A percentile compares a stretch with the other conserved stretches of the same genome.
Conservation (phyloP, 2,329 filamentous ascomycete species). For the Rhexocercosporidium sp. region DNA sequence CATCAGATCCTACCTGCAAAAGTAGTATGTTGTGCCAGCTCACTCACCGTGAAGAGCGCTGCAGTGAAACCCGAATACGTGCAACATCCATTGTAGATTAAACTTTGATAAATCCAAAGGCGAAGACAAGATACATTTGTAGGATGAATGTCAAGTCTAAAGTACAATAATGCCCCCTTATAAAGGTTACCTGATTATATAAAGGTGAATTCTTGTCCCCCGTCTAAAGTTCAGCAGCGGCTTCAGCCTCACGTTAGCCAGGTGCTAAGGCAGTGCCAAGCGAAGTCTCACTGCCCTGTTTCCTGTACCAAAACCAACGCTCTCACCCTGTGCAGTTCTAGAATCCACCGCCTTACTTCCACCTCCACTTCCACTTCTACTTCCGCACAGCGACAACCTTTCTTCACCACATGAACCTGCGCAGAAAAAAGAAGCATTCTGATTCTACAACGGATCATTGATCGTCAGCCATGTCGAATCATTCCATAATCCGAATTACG, state of each 20-base stretch:
- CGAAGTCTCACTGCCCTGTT: background rate
- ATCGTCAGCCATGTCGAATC: constrained; percentile 69
- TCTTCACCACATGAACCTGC: constrained; percentile 21
- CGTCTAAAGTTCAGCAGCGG: background rate
- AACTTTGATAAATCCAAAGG: no score
- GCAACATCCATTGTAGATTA: no score
- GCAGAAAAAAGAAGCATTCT: constrained; percentile 15
- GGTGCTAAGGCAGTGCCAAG: background rate
- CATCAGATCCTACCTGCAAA: no score
- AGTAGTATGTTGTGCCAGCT: background rate
- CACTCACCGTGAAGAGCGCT: background rate
- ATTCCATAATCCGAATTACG: constrained; percentile 86
- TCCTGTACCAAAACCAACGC: background rate
- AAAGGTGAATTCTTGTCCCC: background rate
- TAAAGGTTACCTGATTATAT: background rate
- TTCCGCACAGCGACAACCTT: background rate
- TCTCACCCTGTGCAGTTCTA: background rate
- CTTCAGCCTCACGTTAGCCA: constrained; percentile 1
- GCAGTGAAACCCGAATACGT: background rate
- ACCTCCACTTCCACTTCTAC: constrained; percentile 3
- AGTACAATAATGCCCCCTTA: no score
- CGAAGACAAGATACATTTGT: no score
- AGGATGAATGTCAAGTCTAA: no score
- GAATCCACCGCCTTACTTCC: background rate
- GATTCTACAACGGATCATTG: constrained; percentile 16